phyloP scores from a whole-genome alignment of 306 rosid species.

The Fragaria nilgerrensis region DNA sequence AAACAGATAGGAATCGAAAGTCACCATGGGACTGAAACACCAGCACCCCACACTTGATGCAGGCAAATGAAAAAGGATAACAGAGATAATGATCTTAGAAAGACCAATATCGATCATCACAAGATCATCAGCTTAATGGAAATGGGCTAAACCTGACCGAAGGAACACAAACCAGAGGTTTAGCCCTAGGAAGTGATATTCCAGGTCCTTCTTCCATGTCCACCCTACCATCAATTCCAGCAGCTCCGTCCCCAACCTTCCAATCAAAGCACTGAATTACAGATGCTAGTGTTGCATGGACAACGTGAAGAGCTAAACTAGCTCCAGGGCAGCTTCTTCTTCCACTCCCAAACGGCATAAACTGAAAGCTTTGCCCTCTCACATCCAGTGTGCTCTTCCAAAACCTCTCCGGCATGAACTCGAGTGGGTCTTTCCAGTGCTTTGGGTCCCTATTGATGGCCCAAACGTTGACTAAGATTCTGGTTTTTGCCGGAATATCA shows the following conservation, averaged over 20 bases:
- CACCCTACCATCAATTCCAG: conserved; percentile 12
- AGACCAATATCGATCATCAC: neutral
- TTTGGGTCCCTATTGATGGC: conserved; percentile 65
- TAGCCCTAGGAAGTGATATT: conserved; percentile 60
- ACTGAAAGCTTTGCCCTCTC: conserved; percentile 47
- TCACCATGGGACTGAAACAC: too few relatives aligned
- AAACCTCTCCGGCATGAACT: conserved; percentile 77
- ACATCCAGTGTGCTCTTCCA: conserved; percentile 29
- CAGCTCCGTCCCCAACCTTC: conserved; percentile 35
- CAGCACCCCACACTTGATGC: too few relatives aligned
- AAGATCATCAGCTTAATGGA: conserved; percentile 19
- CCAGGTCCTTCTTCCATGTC: conserved; percentile 65
- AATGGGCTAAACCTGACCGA: conserved; percentile 36
- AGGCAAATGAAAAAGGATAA: too few relatives aligned
- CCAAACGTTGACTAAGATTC: conserved; percentile 66
- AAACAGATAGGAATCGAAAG: too few relatives aligned
- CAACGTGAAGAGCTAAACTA: conserved; percentile 56
- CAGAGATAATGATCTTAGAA: neutral
- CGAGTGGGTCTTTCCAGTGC: conserved; percentile 68
- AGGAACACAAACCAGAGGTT: conserved; percentile 47
- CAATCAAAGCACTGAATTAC: conserved; percentile 81
- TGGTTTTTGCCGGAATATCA: conserved; percentile 61
- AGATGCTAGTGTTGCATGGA: conserved; percentile 50
- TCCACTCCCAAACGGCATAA: conserved; percentile 77
- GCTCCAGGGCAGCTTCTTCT: conserved; percentile 86